Evolutionary conservation across 2,329 filamentous ascomycete genomes (phyloP).

Genomic region (Hypoxylon sp.): DNA sequence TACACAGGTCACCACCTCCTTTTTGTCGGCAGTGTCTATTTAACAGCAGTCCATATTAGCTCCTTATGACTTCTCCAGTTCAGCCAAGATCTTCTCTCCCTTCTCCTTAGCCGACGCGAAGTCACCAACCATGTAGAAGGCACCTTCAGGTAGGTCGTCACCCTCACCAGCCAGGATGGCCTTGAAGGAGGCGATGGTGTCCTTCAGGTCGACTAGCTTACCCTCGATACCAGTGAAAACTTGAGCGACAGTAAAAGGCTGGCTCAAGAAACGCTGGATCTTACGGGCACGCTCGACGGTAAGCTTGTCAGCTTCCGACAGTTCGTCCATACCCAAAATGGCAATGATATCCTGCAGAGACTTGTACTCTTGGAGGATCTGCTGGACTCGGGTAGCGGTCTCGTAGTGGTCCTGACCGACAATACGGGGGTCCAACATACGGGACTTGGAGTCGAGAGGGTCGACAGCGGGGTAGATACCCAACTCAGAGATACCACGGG

Average conservation of each 20-base stretch:
- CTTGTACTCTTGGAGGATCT: constrained; percentile 99
- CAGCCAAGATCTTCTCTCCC: constrained; percentile 99
- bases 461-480: constrained; percentile 99
- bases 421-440: constrained; percentile 99
- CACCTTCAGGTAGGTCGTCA: constrained; percentile 94
- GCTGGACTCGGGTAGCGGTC: constrained; percentile 94
- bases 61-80: constrained; percentile 78
- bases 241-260: constrained; percentile 93
- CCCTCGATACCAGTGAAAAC: constrained; percentile 96
- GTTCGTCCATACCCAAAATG: constrained; percentile 99
- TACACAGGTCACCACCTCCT: constrained; percentile 66
- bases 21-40: constrained; percentile 54
- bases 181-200: constrained; percentile 98
- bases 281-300: constrained; percentile 99
- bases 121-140: constrained; percentile 98
- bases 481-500: constrained; percentile 99
- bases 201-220: constrained; percentile 97
- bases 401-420: constrained; percentile 98
- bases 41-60: constrained; percentile 53
- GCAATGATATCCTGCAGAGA: constrained; percentile 99
- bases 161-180: constrained; percentile 94
- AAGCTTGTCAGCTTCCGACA: constrained; percentile 99
- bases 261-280: constrained; percentile 99
- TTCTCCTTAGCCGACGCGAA: constrained; percentile 92
- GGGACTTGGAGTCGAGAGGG: constrained; percentile 98